Evolutionary conservation across 352 stramenopile genomes (phyloP), one percentile per base, ranked within the genome.

Genomic region (Blastocystis sp.): DNA sequence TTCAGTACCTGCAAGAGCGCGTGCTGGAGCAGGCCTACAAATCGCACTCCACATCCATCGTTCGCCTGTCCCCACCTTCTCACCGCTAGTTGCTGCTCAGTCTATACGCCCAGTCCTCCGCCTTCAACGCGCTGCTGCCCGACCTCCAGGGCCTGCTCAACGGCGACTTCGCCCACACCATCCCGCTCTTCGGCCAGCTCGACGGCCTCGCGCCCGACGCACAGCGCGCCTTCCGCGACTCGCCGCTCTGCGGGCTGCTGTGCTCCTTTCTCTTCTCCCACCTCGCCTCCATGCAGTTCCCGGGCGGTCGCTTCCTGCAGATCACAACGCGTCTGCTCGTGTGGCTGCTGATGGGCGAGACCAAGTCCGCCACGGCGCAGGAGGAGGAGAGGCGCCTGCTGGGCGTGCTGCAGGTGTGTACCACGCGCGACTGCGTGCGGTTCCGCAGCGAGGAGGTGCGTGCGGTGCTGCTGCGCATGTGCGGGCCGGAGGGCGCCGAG

Each of bases 351-450:
- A 9, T 67, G 71, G 71, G 52, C 19, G 10, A 28, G 34, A n/a
- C 10, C 5, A 10, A 14, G 41, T 41, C 64, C 7, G 14, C 14
- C 4, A 1, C 41, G 3, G 19, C 52, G n/a, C 40, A 81, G 71
- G 66, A 65, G 71, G 71, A 81, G 59, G 1, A 81, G 59, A n/a
- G 19, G 52, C 71, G 21, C n/a, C 71, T 81, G 34, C 48, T 81
- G 71, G 9, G 52, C 5, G 38, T 66, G n/a, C 52, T 81, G n/a
- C 48, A 41, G 28, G 52, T 81, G 52, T 65, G 71, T 34, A 81
- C 71, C 11, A 66, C 71, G 59, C 71, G 71, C 23, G 71, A 81
- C 71, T 21, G 14, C 1, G 19, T 64, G 9, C 48, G 71, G 9
- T 81, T 81, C 34, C 71, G 23, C 71, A 61, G 66, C 59, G 45